phyloP scores from a whole-genome alignment of 768 basidiomycete species.

The Leucosporidium creatinivorum region DNA sequence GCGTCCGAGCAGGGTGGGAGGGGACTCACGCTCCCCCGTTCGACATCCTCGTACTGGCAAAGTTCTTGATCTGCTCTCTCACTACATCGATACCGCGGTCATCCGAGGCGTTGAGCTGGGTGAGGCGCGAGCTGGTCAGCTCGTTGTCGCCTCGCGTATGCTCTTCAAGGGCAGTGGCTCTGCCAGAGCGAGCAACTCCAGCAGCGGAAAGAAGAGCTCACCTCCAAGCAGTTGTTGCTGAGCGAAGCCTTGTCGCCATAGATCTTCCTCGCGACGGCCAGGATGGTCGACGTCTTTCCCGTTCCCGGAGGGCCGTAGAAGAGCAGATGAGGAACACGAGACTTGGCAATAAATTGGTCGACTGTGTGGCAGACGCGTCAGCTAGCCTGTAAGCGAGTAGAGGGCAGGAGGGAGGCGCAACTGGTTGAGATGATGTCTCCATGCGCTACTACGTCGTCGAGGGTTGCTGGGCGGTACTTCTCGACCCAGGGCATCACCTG shows the following conservation, averaged over 20 bases:
- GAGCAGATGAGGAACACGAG: slow-evolving; percentile 83
- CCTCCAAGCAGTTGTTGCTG: slow-evolving; percentile 89
- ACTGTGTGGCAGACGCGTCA: slow-evolving; percentile 49
- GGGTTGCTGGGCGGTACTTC: slow-evolving; percentile 84
- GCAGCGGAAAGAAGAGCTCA: slow-evolving; percentile 40
- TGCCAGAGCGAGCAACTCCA: not conserved
- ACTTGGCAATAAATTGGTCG: slow-evolving; percentile 92
- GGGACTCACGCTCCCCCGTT: slow-evolving; percentile 34
- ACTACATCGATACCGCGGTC: slow-evolving; percentile 98
- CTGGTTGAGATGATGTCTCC: slow-evolving; percentile 91
- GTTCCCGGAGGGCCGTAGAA: slow-evolving; percentile 99
- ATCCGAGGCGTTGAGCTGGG: slow-evolving; percentile 90
- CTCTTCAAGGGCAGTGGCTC: too few species aligned
- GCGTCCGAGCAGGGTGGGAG: too few species aligned
- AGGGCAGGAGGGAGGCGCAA: slow-evolving; percentile 48
- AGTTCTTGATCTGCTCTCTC: slow-evolving; percentile 96
- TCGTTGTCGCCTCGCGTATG: too few species aligned
- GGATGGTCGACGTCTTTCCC: slow-evolving; percentile 94
- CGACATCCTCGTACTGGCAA: slow-evolving; percentile 83
- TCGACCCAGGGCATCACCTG: slow-evolving; percentile 61
- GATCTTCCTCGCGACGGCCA: slow-evolving; percentile 89
- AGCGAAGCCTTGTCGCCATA: slow-evolving; percentile 62
- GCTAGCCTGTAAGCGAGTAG: not conserved
- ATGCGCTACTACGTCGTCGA: slow-evolving; percentile 94
- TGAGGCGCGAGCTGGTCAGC: slow-evolving; percentile 1